Conservation (phyloP, 768 basidiomycete species). For the Ramaria sp. region DNA sequence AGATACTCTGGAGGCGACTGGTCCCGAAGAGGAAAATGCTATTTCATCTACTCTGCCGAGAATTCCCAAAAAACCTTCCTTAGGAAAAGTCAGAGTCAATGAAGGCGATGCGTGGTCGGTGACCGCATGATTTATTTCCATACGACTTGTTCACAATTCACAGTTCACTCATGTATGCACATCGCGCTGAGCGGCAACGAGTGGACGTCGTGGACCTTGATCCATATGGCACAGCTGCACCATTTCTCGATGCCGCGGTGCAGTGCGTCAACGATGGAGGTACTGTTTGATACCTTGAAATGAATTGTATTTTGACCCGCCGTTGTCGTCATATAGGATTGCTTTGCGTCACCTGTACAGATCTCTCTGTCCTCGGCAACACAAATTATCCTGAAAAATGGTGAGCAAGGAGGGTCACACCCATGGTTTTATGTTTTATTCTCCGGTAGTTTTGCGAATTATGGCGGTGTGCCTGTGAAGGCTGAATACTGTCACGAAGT, state of each 20-base stretch:
- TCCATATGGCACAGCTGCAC: slow-evolving; percentile 94
- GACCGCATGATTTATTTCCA: not conserved
- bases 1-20: not conserved
- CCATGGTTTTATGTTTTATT: not conserved
- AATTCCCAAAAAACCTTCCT: slow-evolving; percentile 9
- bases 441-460: slow-evolving; percentile 72
- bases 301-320: not conserved
- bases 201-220: slow-evolving; percentile 97
- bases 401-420: slow-evolving; percentile 28
- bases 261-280: slow-evolving; percentile 85
- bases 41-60: not conserved
- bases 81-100: slow-evolving; percentile 65
- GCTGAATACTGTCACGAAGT: slow-evolving; percentile 95
- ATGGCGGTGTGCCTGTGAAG: slow-evolving; percentile 83
- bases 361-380: slow-evolving; percentile 87
- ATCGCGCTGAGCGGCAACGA: slow-evolving; percentile 57
- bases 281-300: slow-evolving; percentile 15
- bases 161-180: slow-evolving; percentile 85
- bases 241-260: slow-evolving; percentile 92
- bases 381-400: slow-evolving; percentile 96
- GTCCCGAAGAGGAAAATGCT: slow-evolving; percentile 13
- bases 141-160: not conserved
- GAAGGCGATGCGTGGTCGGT: slow-evolving; percentile 91
- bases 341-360: slow-evolving; percentile 93
- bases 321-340: slow-evolving; percentile 43